Evolutionary conservation across 2,329 filamentous ascomycete genomes (phyloP), one percentile per base, ranked within the genome.

Genomic region (Aureobasidium sp.): DNA sequence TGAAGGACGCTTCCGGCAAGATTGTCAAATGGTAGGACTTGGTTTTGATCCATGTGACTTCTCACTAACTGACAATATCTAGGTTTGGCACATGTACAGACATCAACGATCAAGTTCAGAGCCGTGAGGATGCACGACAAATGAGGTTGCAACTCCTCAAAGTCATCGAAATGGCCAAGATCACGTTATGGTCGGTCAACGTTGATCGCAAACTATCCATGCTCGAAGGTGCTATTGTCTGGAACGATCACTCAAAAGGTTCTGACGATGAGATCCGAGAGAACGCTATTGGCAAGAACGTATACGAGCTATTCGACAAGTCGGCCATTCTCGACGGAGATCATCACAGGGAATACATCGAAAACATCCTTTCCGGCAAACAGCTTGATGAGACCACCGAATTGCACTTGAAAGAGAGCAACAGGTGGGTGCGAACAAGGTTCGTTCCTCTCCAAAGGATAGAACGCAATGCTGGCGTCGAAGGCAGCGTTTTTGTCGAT

Each of bases 81-180:
- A 57, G 55, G 55, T 88, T 87, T 61, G 87, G 85, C 14, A 89
- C 85, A 1, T 89, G 84, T 61, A 90, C 86, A 11, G 86, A 91
- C 58, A 85, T 90, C 16, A 83, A 90, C 62, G 85, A 90, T 57
- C 76, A 82, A 38, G 83, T 90, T 3, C 76, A 86, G 62, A 79
- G 84, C 12, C 82, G 85, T 55, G 74, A 85, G 56, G 77, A 77
- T 44, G 84, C 84, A 14, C 81, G 80, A 56, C 76, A 81, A 54
- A 85, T 79, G 16, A 77, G 82, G n/a, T 79, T 85, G 61, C 85
- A 89, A 63, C 74, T 91, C 0, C 73, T 83, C 7, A 84, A 81
- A 56, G 86, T 90, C 22, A 83, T 90, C 53, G 79, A 84, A 30
- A 85, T 90, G 61, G 84, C 86, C 0, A 80, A 84, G 51, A 85